Evolutionary conservation across 352 stramenopile species (phyloP).

Genomic region (Phytophthora lateralis): DNA sequence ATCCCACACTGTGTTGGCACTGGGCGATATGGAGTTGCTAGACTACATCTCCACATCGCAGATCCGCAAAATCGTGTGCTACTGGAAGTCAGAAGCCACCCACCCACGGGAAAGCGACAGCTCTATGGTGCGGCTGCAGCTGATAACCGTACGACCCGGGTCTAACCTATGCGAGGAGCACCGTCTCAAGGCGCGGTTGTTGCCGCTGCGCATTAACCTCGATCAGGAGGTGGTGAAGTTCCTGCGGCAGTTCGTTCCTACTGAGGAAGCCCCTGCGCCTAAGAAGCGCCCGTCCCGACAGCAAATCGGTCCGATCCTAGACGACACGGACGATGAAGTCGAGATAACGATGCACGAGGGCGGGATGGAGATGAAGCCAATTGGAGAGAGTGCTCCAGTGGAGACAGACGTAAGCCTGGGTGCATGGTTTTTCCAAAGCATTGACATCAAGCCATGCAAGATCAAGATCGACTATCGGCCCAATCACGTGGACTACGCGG

Average conservation of each 20-base stretch:
- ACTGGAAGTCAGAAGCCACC: slow-evolving; percentile 87
- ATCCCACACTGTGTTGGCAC: slow-evolving; percentile 72
- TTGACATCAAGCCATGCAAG: slow-evolving; percentile 88
- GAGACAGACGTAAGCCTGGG: slow-evolving; percentile 56
- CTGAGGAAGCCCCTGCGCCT: slow-evolving; percentile 31
- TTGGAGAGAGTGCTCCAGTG: slow-evolving; percentile 17
- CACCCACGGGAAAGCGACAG: slow-evolving; percentile 87
- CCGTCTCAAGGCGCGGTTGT: slow-evolving; percentile 71
- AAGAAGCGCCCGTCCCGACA: slow-evolving; percentile 12
- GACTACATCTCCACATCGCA: slow-evolving; percentile 91
- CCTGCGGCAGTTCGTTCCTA: slow-evolving; percentile 80
- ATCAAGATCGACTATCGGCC: slow-evolving; percentile 92
- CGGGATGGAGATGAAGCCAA: slow-evolving; percentile 63
- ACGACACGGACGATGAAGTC: slow-evolving; percentile 41
- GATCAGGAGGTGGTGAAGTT: slow-evolving; percentile 90
- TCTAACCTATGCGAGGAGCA: slow-evolving; percentile 85
- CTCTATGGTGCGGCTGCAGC: slow-evolving; percentile 79
- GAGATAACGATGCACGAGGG: slow-evolving; percentile 33
- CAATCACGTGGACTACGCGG: slow-evolving; percentile 87
- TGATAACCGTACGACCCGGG: slow-evolving; percentile 80
- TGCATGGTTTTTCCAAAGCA: slow-evolving; percentile 88
- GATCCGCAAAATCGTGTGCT: slow-evolving; percentile 91
- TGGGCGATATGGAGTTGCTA: slow-evolving; percentile 84
- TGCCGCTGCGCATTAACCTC: slow-evolving; percentile 85
- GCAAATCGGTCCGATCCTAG: slow-evolving; percentile 27